These are phyloP conservation scores for Fonsecaea monophora DNA, from an alignment of 2,329 filamentous ascomycete species.

Conservation along the genomic window DNA sequence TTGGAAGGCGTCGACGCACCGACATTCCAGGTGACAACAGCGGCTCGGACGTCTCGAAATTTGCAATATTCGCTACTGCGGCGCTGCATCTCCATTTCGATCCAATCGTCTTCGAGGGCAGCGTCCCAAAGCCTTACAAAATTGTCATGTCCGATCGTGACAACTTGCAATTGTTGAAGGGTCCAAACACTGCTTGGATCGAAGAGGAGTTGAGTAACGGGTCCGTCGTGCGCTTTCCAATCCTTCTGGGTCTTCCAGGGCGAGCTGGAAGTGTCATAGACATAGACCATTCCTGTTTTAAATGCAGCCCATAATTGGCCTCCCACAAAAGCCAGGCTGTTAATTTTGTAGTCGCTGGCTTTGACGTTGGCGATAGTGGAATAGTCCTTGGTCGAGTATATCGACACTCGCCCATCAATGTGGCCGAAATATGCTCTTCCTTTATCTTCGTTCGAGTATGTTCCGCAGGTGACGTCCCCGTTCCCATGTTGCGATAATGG, in stretches of 20 bases:
- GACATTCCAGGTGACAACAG: slow-evolving; percentile 95
- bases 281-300: slow-evolving; percentile 90
- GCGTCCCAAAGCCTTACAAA: slow-evolving; percentile 89
- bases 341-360: slow-evolving; percentile 94
- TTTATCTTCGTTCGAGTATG: slow-evolving; percentile 74
- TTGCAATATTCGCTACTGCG: slow-evolving; percentile 82
- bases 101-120: slow-evolving; percentile 88
- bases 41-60: slow-evolving; percentile 79
- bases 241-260: slow-evolving; percentile 94
- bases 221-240: slow-evolving; percentile 88
- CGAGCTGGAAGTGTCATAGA: slow-evolving; percentile 82
- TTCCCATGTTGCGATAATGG: slow-evolving; percentile 74
- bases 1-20: slow-evolving; percentile 91
- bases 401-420: slow-evolving; percentile 87
- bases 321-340: slow-evolving; percentile 79
- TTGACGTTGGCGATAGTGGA: slow-evolving; percentile 80
- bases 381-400: slow-evolving; percentile 83
- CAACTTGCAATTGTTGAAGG: slow-evolving; percentile 80
- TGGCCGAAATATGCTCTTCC: slow-evolving; percentile 90
- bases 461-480: slow-evolving; percentile 86
- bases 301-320: slow-evolving; percentile 90
- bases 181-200: slow-evolving; percentile 86
- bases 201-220: slow-evolving; percentile 76
- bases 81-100: slow-evolving; percentile 87
- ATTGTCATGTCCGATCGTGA: slow-evolving; percentile 87